Evolutionary conservation across 192 early-diverging fungal species (phyloP), one percentile per base, ranked within the genome.

Genomic region (Paraglomus occultum): DNA sequence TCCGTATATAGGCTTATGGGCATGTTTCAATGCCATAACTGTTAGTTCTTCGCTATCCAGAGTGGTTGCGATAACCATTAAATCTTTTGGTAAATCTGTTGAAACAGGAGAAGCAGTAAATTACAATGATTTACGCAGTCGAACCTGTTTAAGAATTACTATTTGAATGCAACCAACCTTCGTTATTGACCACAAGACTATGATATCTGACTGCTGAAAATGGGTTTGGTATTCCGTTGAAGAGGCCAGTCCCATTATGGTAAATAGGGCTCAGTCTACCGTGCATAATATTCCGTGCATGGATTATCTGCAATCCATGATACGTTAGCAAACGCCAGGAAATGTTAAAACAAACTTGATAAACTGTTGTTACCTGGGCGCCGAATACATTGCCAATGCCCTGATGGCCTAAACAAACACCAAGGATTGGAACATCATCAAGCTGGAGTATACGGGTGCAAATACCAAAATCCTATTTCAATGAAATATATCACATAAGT

Each of bases 361-460:
- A 57, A 57, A 1, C 38, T n/a, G 17, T 3, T 14, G 50, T 2
- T n/a, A 88, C 87, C 67, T 77, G 76, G 5, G 80, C 91, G 10
- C 91, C 92, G 67, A 86, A 89, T 6, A 76, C 77, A 22, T 69
- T 50, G 1, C 88, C 94, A 49, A 97, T 88, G 2, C 92, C 95
- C 70, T 98, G 95, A 77, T 96, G 93, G 0, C 96, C 96, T 47
- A 98, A 81, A 77, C 96, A 98, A 0, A 98, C 89, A 39, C 95
- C 96, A 57, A 98, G 84, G 7, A 96, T 78, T 6, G 96, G 94
- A 53, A 87, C 67, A 14, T 80, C 74, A n/a, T 51, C 39, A 2
- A 74, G 61, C 39, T 85, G 53, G 1, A 94, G 72, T 10, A 92
- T 64, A 40, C 85, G 76, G 18, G 76, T 74, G 72, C 91, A 92